Percentiles rank a stretch among this genome's conserved stretches.
phyloP scores from a whole-genome alignment of 2,329 filamentous ascomycete species.

The Coniochaeta ligniaria region DNA sequence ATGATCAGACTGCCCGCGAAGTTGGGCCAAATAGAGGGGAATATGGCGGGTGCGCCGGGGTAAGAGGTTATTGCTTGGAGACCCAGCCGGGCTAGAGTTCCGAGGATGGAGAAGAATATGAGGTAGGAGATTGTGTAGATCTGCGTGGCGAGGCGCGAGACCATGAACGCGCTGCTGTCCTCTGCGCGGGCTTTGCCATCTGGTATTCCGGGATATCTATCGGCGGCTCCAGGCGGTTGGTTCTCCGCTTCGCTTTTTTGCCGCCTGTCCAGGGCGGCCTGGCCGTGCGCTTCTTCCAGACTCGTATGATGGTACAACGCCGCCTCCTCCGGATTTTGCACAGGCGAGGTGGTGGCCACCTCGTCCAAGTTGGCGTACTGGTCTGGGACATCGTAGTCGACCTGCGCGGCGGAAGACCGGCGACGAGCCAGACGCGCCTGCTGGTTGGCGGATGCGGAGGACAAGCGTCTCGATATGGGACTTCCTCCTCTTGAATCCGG shows the following conservation, averaged over 20 bases:
- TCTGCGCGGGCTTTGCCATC: background rate
- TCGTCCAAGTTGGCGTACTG: conserved; percentile 36
- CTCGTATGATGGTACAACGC: conserved; percentile 27
- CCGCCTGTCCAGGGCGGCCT: conserved; percentile 12
- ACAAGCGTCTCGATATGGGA: background rate
- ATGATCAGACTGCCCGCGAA: conserved; percentile 74
- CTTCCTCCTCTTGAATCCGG: background rate
- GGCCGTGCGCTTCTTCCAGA: conserved; percentile 28
- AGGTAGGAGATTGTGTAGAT: conserved; percentile 75
- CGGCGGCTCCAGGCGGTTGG: background rate
- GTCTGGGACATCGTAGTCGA: conserved; percentile 27
- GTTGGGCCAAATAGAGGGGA: conserved; percentile 80
- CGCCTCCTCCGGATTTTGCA: conserved; percentile 33
- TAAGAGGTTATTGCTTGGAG: conserved; percentile 73
- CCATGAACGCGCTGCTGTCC: conserved; percentile 5
- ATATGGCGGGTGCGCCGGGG: conserved; percentile 66
- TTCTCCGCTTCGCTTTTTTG: background rate
- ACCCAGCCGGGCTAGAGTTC: conserved; percentile 76
- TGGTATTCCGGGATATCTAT: background rate
- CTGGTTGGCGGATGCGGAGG: background rate
- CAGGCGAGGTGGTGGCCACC: conserved; percentile 26
- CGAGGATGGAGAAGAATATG: conserved; percentile 76
- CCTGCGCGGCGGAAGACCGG: conserved; percentile 8
- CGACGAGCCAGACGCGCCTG: background rate
- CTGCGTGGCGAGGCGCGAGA: conserved; percentile 47